A percentile compares a stretch with the other conserved stretches of the same genome.
phyloP scores from a whole-genome alignment of 495 filamentous ascomycete species.

The Annulohypoxylon moriforme region DNA sequence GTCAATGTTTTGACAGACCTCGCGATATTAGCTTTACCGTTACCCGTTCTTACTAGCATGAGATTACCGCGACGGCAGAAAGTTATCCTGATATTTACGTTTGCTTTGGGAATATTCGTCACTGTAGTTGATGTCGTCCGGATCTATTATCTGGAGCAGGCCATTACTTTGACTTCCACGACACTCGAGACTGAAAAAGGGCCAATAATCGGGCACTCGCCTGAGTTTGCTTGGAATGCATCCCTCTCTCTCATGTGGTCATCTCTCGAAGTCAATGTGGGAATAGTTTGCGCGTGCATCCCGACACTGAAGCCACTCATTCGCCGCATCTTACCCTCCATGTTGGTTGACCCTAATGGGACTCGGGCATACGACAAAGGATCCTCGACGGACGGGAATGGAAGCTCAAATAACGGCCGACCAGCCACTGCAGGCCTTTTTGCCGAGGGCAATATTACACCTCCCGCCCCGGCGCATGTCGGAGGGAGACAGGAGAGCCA shows the following conservation, averaged over 20 bases:
- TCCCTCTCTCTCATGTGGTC: slow-evolving; percentile 93
- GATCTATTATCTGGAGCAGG: slow-evolving; percentile 88
- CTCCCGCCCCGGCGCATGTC: slow-evolving; percentile 38
- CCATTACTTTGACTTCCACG: slow-evolving; percentile 54
- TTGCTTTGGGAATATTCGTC: slow-evolving; percentile 85
- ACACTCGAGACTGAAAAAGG: slow-evolving; percentile 15
- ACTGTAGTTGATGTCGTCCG: slow-evolving; percentile 88
- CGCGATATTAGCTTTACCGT: slow-evolving; percentile 83
- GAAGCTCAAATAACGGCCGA: slow-evolving; percentile 36
- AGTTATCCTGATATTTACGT: slow-evolving; percentile 82
- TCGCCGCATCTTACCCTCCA: slow-evolving; percentile 75
- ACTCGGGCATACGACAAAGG: slow-evolving; percentile 48
- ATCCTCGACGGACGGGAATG: slow-evolving; percentile 36
- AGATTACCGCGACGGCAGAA: slow-evolving; percentile 85
- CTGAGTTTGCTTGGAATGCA: slow-evolving; percentile 73
- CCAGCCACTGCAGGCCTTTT: slow-evolving; percentile 15
- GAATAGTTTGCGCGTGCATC: slow-evolving; percentile 88
- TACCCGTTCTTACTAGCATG: slow-evolving; percentile 88
- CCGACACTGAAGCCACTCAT: slow-evolving; percentile 90
- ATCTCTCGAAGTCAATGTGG: slow-evolving; percentile 88
- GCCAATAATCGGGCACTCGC: slow-evolving; percentile 51
- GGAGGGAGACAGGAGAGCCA: slow-evolving; percentile 46
- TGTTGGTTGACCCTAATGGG: slow-evolving; percentile 65
- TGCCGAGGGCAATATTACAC: slow-evolving; percentile 22
- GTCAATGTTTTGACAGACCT: slow-evolving; percentile 89